Evolutionary conservation across 2,329 filamentous ascomycete species (phyloP).

Genomic region (Cucurbitaria berberidis): DNA sequence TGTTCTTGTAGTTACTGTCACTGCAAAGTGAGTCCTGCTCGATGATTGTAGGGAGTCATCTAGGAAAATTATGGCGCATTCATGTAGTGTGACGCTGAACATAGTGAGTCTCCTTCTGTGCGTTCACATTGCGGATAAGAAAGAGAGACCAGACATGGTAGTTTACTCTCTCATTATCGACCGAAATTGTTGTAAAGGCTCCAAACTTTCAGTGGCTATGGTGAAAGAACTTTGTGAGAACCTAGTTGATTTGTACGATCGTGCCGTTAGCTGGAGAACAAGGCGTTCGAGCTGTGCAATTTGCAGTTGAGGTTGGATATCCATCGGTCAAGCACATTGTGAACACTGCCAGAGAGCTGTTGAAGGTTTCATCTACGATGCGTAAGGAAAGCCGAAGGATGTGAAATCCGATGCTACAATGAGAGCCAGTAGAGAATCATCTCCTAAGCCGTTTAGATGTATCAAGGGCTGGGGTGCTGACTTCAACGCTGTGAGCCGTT

Average conservation of each 20-base stretch:
- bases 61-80: neutral
- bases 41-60: neutral
- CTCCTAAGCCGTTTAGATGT: neutral
- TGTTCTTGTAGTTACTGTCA: neutral
- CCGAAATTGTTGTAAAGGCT: neutral
- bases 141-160: neutral
- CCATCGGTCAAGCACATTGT: neutral
- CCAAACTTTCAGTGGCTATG: neutral
- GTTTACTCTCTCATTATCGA: neutral
- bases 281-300: neutral
- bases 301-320: neutral
- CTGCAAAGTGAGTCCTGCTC: neutral
- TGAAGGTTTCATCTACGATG: too few species aligned
- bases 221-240: neutral
- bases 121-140: neutral
- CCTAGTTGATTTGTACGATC: neutral
- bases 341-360: neutral
- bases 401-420: neutral
- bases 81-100: too few species aligned
- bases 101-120: neutral
- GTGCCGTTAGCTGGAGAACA: neutral
- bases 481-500: too few species aligned
- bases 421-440: neutral
- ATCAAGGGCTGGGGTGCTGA: too few species aligned
- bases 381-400: neutral